Percentiles rank a stretch among this genome's conserved stretches.
Conservation (phyloP, 305 asterid genomes). For the Andrographis paniculata region DNA sequence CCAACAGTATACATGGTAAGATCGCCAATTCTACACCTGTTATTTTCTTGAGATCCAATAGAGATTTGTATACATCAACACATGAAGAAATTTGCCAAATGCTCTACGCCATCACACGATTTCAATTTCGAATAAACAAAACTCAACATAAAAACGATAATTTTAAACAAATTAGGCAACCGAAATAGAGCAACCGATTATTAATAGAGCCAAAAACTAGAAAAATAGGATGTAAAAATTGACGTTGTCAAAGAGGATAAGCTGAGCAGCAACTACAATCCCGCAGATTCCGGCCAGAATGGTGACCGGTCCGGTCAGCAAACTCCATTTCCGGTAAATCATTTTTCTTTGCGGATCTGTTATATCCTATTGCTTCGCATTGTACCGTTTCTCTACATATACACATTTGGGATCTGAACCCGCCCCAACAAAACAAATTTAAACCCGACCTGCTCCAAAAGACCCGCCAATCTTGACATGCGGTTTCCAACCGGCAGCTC, state of each 20-base stretch:
- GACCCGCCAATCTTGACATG: no score
- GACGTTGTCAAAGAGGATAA: conserved; percentile 57
- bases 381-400: no score
- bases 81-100: no score
- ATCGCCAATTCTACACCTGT: not conserved
- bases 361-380: no score
- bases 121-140: not conserved
- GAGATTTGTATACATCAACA: no score
- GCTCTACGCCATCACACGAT: not conserved
- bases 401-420: no score
- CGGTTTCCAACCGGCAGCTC: no score
- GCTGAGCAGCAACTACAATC: conserved; percentile 50
- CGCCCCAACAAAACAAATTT: no score
- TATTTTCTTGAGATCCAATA: no score
- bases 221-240: not conserved
- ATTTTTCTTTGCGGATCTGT: conserved; percentile 18
- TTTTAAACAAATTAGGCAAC: no score
- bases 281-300: conserved; percentile 51
- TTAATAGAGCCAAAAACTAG: not conserved
- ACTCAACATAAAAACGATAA: not conserved
- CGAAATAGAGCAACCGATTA: no score
- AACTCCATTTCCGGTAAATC: conserved; percentile 63
- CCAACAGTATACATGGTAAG: not conserved
- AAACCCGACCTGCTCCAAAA: no score
- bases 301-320: conserved; percentile 47